These are phyloP conservation scores for Sordariomycetes sp. DNA, from an alignment of 2,329 filamentous ascomycete genomes.

Conservation along the genomic window DNA sequence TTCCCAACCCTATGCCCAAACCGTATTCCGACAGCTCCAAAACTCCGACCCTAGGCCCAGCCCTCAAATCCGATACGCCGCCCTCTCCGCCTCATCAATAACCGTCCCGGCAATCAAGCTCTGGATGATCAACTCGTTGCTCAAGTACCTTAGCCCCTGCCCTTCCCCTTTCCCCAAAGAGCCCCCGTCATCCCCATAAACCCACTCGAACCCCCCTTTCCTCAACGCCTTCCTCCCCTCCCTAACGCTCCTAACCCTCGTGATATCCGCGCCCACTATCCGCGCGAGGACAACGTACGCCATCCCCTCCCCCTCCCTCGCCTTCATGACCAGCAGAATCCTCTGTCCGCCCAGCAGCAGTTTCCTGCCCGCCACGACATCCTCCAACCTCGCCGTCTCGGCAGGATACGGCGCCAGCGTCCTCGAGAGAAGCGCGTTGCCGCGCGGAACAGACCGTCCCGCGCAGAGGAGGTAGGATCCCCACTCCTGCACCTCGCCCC, in stretches of 20 bases:
- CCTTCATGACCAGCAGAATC: constrained; percentile 60
- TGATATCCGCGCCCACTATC: constrained; percentile 61
- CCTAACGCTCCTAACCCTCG: constrained; percentile 48
- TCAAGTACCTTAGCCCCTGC: constrained; percentile 49
- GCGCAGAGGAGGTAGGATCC: constrained; percentile 72
- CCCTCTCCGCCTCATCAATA: constrained; percentile 44
- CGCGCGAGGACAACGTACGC: constrained; percentile 71
- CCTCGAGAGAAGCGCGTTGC: constrained; percentile 65
- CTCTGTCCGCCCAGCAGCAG: constrained; percentile 50
- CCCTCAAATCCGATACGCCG: not conserved
- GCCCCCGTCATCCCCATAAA: constrained; percentile 61
- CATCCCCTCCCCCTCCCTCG: constrained; percentile 47
- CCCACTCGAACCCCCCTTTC: constrained; percentile 52
- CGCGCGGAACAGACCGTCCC: constrained; percentile 64
- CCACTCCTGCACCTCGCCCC: constrained; percentile 56
- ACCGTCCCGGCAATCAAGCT: constrained; percentile 78
- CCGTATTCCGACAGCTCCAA: too few species aligned
- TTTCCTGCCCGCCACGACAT: constrained; percentile 45
- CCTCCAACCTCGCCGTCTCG: constrained; percentile 40
- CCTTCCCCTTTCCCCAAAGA: constrained; percentile 23
- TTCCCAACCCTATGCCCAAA: too few species aligned
- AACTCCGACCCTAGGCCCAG: not conserved
- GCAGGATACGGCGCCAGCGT: constrained; percentile 50
- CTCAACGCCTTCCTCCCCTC: constrained; percentile 49
- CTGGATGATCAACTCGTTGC: constrained; percentile 81